Conservation (phyloP, 169 alveolate species). For the Eimeria brunetti region DNA sequence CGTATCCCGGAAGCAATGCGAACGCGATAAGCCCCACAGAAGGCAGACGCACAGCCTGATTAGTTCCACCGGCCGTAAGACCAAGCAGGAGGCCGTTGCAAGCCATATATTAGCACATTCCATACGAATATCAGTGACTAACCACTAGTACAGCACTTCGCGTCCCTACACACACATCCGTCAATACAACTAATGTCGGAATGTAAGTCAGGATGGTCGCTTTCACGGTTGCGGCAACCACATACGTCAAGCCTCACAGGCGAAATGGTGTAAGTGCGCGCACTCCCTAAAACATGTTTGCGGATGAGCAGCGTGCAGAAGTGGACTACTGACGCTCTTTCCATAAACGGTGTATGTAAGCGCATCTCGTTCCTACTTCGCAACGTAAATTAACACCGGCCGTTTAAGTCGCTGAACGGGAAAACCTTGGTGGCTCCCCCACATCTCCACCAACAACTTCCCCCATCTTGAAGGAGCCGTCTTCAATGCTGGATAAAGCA, state of each 20-base stretch:
- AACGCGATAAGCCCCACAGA: neutral
- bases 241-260: neutral
- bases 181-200: neutral
- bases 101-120: neutral
- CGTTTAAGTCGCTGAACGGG: too few species aligned
- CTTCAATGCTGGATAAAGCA: too few species aligned
- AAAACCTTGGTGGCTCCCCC: too few species aligned
- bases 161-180: neutral
- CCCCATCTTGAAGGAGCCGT: too few species aligned
- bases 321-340: neutral
- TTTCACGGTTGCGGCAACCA: neutral
- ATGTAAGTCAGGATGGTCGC: neutral
- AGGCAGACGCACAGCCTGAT: neutral
- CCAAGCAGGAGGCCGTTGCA: neutral
- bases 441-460: too few species aligned
- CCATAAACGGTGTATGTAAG: neutral
- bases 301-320: neutral
- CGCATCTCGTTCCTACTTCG: neutral
- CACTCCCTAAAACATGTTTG: neutral
- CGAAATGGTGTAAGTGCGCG: neutral
- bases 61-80: neutral
- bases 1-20: neutral
- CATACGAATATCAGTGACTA: neutral
- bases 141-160: neutral
- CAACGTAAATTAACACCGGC: neutral